Evolutionary conservation across 176 grass and related monocot species (phyloP).

Genomic region (Carex myosuroides): DNA sequence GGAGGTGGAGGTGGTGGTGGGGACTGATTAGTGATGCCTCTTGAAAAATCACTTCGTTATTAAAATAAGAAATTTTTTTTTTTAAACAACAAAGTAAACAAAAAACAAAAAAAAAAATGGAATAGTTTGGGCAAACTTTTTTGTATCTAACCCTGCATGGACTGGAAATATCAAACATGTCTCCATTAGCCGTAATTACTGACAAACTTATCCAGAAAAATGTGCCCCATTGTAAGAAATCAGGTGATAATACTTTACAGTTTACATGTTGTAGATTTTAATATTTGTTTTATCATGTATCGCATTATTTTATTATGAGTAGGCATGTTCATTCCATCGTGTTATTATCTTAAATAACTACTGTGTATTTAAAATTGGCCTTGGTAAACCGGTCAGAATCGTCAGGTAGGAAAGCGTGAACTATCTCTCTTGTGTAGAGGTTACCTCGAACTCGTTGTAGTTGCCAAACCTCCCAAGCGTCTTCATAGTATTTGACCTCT

Average conservation of each 20-base stretch:
- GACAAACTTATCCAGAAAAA: not conserved
- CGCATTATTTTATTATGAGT: too few relatives aligned
- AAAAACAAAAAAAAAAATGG: not conserved
- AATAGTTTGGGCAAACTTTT: not conserved
- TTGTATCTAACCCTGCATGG: not conserved
- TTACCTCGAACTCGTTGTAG: too few relatives aligned
- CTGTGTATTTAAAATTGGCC: too few relatives aligned
- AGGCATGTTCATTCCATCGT: too few relatives aligned
- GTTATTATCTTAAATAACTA: too few relatives aligned
- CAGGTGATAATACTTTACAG: not conserved
- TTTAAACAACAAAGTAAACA: not conserved
- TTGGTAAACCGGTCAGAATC: too few relatives aligned
- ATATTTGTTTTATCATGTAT: too few relatives aligned
- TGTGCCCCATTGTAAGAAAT: not conserved
- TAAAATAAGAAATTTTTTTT: not conserved
- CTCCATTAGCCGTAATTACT: not conserved
- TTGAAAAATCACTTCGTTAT: conserved; percentile 11
- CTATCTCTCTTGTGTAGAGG: too few relatives aligned
- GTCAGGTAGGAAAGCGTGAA: too few relatives aligned
- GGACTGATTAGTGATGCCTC: conserved; percentile 14
- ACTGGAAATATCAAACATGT: not conserved
- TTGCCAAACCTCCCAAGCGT: too few relatives aligned
- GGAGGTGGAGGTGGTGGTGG: conserved; percentile 23
- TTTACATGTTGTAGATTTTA: too few relatives aligned
- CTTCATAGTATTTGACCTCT: too few relatives aligned